phyloP scores from a whole-genome alignment of 192 early-diverging fungal genomes.

The Funneliformis mosseae region DNA sequence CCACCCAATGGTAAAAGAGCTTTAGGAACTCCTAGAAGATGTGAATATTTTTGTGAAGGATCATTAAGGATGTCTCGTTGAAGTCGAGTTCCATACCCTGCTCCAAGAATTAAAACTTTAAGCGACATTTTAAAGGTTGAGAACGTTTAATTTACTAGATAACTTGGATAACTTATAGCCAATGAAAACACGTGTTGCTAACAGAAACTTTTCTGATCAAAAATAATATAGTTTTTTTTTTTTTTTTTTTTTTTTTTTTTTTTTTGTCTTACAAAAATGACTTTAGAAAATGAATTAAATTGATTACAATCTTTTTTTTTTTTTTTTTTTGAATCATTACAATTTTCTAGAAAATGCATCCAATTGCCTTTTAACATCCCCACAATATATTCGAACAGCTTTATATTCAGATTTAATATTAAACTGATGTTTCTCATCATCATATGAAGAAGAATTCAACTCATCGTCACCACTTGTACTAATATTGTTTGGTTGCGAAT shows the following conservation, averaged over 20 bases:
- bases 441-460: not conserved
- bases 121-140: not conserved
- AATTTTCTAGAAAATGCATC: not conserved
- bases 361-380: not conserved
- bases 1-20: constrained; percentile 49
- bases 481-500: not conserved
- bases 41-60: constrained; percentile 35
- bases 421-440: not conserved
- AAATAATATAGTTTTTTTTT: too few species aligned
- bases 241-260: too few species aligned
- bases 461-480: not conserved
- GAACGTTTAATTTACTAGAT: too few species aligned
- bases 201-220: too few species aligned
- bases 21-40: constrained; percentile 45
- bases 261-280: too few species aligned
- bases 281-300: too few species aligned
- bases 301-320: too few species aligned
- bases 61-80: constrained; percentile 51
- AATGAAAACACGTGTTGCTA: too few species aligned
- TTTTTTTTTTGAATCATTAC: not conserved
- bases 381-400: not conserved
- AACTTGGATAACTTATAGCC: too few species aligned
- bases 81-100: constrained; percentile 64
- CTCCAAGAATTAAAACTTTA: constrained; percentile 57
- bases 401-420: not conserved